These are phyloP conservation scores for Astragalus membranaceus DNA, from an alignment of 306 rosid species.

Conservation along the genomic window DNA sequence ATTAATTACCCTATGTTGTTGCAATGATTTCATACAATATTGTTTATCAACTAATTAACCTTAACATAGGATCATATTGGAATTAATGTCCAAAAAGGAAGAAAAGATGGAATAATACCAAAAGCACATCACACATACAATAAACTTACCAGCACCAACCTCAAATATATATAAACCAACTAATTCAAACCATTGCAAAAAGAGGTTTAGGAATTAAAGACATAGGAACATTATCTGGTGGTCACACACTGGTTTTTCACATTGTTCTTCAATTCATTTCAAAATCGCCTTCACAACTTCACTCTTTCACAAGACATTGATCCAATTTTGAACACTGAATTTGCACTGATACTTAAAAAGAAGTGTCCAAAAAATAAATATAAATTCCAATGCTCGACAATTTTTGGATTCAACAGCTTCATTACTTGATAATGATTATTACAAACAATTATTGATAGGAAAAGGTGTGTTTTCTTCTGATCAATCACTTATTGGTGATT, in stretches of 20 bases:
- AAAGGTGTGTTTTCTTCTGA: conserved; percentile 58
- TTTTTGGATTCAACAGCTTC: conserved; percentile 59
- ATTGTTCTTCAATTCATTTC: conserved; percentile 55
- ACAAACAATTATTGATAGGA: conserved; percentile 32
- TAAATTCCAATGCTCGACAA: conserved; percentile 40
- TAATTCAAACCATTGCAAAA: conserved; percentile 46
- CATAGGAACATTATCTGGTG: conserved; percentile 73
- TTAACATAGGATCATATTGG: conserved; percentile 58
- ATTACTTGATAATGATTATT: conserved; percentile 56
- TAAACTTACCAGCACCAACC: conserved; percentile 60
- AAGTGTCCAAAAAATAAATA: conserved; percentile 43
- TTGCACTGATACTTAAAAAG: conserved; percentile 34
- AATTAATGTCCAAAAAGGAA: conserved; percentile 60
- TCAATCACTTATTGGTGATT: conserved; percentile 47
- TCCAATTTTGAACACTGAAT: conserved; percentile 41
- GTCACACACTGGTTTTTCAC: conserved; percentile 71
- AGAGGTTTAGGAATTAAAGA: conserved; percentile 63
- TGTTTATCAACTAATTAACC: no score
- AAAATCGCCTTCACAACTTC: conserved; percentile 41
- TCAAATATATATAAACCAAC: conserved; percentile 43
- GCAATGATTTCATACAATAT: no score
- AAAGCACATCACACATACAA: conserved; percentile 57
- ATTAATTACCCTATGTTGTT: no score
- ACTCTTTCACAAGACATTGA: conserved; percentile 41
- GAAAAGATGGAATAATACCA: conserved; percentile 72